These are phyloP conservation scores for Botrytis porri DNA, from an alignment of 2,329 filamentous ascomycete species.

Conservation along the genomic window DNA sequence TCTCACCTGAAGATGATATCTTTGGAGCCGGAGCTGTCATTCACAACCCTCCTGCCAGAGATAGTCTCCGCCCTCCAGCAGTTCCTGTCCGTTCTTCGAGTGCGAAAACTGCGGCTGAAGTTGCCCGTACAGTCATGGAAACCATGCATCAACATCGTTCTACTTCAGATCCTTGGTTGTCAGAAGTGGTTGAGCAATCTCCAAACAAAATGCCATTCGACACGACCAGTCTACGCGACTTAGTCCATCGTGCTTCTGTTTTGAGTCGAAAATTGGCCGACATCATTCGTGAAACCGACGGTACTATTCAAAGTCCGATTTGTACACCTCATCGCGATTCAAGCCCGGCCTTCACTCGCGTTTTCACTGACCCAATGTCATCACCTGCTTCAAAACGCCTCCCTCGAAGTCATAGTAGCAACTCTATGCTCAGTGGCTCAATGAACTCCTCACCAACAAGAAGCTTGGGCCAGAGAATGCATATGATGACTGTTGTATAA, in stretches of 20 bases:
- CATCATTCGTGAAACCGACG: slow-evolving; percentile 56
- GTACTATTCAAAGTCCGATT: slow-evolving; percentile 55
- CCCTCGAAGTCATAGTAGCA: slow-evolving; percentile 53
- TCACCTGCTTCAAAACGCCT: slow-evolving; percentile 50
- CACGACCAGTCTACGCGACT: slow-evolving; percentile 64
- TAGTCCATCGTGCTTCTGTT: slow-evolving; percentile 61
- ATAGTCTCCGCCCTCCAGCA: slow-evolving; percentile 34
- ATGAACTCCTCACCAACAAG: slow-evolving; percentile 53
- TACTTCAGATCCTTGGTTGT: slow-evolving; percentile 41
- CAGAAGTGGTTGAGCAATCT: slow-evolving; percentile 33
- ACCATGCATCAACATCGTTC: slow-evolving; percentile 57
- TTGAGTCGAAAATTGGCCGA: slow-evolving; percentile 59
- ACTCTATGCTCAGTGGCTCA: slow-evolving; percentile 50
- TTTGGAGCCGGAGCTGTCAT: slow-evolving; percentile 45
- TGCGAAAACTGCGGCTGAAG: slow-evolving; percentile 46
- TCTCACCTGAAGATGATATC: slow-evolving; percentile 64
- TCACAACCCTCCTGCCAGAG: slow-evolving; percentile 38
- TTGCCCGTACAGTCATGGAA: slow-evolving; percentile 59
- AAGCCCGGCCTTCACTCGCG: slow-evolving; percentile 64
- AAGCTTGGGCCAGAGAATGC: slow-evolving; percentile 53
- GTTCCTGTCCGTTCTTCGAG: slow-evolving; percentile 30
- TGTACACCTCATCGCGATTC: slow-evolving; percentile 51
- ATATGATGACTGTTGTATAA: slow-evolving; percentile 61
- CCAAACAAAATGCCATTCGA: slow-evolving; percentile 61
- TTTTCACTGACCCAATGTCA: slow-evolving; percentile 60